These are phyloP conservation scores for Dictyophora rubrovolvata DNA, from an alignment of 768 basidiomycete genomes.

Conservation along the genomic window DNA sequence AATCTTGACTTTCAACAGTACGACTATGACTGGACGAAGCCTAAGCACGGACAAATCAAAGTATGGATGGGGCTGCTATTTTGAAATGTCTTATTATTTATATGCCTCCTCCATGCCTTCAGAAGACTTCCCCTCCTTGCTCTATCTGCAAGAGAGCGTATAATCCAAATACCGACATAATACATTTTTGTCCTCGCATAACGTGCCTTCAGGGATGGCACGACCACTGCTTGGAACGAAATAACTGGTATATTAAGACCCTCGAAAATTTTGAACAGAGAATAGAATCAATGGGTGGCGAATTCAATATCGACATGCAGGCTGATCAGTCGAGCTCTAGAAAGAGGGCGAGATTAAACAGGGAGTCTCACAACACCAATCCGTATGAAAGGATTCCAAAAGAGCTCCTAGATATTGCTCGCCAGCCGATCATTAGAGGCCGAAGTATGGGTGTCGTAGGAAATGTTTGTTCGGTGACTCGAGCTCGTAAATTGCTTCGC, in stretches of 20 bases:
- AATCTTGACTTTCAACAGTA: slow-evolving; percentile 18
- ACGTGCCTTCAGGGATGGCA: slow-evolving; percentile 40
- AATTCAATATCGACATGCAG: not conserved
- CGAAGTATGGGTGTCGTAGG: slow-evolving; percentile 37
- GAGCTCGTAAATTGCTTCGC: slow-evolving; percentile 40
- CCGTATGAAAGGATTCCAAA: slow-evolving; percentile 17
- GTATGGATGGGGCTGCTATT: slow-evolving; percentile 20
- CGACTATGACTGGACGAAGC: slow-evolving; percentile 25
- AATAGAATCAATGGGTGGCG: not conserved
- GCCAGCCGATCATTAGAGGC: slow-evolving; percentile 46
- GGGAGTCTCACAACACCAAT: not conserved
- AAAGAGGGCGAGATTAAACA: not conserved
- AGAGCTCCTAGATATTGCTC: slow-evolving; percentile 32
- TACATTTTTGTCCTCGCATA: slow-evolving; percentile 51
- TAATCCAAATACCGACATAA: slow-evolving; percentile 31
- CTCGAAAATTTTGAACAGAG: slow-evolving; percentile 1
- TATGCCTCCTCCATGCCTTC: slow-evolving; percentile 31
- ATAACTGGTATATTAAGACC: slow-evolving; percentile 13
- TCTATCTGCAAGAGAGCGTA: slow-evolving; percentile 43
- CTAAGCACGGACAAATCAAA: slow-evolving; percentile 18
- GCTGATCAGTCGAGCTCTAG: not conserved
- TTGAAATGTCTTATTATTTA: not conserved
- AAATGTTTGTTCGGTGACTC: slow-evolving; percentile 36
- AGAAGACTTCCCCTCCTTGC: slow-evolving; percentile 13
- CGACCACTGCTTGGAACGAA: slow-evolving; percentile 30